Conservation (phyloP, 2,329 filamentous ascomycete genomes). For the Colletotrichum tanaceti region DNA sequence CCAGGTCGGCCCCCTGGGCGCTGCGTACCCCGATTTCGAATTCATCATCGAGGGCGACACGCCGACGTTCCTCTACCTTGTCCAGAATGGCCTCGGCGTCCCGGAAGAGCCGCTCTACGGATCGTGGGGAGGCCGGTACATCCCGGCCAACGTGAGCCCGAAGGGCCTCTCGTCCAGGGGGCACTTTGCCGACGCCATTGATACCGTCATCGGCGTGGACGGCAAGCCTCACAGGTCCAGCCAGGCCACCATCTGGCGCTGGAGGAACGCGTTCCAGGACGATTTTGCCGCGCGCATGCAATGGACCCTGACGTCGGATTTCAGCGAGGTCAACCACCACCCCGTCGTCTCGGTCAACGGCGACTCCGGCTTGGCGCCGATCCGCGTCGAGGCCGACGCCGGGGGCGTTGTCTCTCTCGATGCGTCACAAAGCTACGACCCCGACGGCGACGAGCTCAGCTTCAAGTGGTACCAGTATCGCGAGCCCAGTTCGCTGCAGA, state of each 20-base stretch:
- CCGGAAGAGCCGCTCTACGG: slow-evolving; percentile 60
- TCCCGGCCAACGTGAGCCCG: slow-evolving; percentile 47
- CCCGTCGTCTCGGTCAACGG: slow-evolving; percentile 59
- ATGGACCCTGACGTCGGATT: slow-evolving; percentile 48
- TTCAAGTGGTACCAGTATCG: slow-evolving; percentile 64
- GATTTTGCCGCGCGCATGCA: slow-evolving; percentile 57
- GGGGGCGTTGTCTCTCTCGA: slow-evolving; percentile 56
- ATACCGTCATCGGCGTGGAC: slow-evolving; percentile 46
- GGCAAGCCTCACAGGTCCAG: slow-evolving; percentile 45
- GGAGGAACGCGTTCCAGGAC: slow-evolving; percentile 54
- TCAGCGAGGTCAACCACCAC: slow-evolving; percentile 57
- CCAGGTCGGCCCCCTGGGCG: slow-evolving; percentile 59
- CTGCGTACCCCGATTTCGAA: slow-evolving; percentile 58
- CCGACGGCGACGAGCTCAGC: slow-evolving; percentile 55
- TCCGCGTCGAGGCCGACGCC: slow-evolving; percentile 55
- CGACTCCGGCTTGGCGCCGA: slow-evolving; percentile 50
- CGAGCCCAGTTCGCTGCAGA: slow-evolving; percentile 53
- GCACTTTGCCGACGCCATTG: slow-evolving; percentile 49
- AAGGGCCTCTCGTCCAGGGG: slow-evolving; percentile 24
- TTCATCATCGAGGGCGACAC: slow-evolving; percentile 67
- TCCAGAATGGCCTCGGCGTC: slow-evolving; percentile 60
- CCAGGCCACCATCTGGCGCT: slow-evolving; percentile 56
- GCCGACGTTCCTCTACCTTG: slow-evolving; percentile 61
- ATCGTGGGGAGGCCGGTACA: slow-evolving; percentile 63
- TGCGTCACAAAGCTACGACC: slow-evolving; percentile 59